Evolutionary conservation across 805 yeast species (phyloP), one percentile per base, ranked within the genome.

Genomic region (Yarrowia bubula): DNA sequence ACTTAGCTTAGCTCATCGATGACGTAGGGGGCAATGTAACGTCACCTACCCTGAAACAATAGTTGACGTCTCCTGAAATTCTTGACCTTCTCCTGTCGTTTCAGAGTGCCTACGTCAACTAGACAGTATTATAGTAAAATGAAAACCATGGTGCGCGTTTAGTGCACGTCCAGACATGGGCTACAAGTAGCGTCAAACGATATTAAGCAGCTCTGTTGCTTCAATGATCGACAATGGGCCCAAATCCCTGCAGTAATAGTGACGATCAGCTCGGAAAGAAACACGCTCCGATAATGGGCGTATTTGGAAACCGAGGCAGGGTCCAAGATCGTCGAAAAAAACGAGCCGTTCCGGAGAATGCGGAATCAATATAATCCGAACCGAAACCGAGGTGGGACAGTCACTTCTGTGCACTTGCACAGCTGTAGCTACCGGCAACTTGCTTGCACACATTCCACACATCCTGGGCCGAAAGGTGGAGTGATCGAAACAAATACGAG

Each of bases 41-140:
- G 53, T 15, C 53, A 17, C 53, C 28, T 39, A 48, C 53, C 53
- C 15, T 48, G 53, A 48, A 48, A 48, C 53, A 48, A 47, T 47
- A 14, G n/a, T 14, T 1, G 11, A 5, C 14, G 4, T 15, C 48
- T 44, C 48, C 48, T 44, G 10, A 1, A 4, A n/a, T 22, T 7
- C 3, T 17, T 11, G 38, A 5, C 3, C 38, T 4, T 8, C 38
- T 35, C 38, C 38, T 35, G 38, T 44, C 35, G 51, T 46, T 46
- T 46, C 51, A 46, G 51, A 39, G 7, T 3, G 4, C 28, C 4
- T 5, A 22, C 5, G 28, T 22, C 28, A 22, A 5, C 28, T 22
- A 22, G 28, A 22, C 28, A 5, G 28, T 22, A 22, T 22, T 22
- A 22, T 22, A 3, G 28, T 22, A 22, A 22, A 22, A 22, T 22